Evolutionary conservation across 2,329 filamentous ascomycete genomes (phyloP).

Genomic region (Sclerotinia sclerotiorum): DNA sequence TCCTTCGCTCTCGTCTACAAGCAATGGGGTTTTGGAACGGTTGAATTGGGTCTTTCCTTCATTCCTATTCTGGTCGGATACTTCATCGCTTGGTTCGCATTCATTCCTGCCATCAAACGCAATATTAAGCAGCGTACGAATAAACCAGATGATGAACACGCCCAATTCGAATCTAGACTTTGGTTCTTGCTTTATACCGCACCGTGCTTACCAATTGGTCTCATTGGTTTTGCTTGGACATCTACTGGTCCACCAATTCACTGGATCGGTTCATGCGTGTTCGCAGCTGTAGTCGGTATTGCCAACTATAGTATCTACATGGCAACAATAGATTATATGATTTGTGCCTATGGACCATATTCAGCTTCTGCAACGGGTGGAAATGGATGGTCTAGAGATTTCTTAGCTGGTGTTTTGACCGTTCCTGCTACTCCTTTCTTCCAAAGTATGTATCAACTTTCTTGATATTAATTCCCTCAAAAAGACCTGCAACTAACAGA

Average conservation of each 20-base stretch:
- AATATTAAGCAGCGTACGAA: conserved; percentile 53
- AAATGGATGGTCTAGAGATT: conserved; percentile 72
- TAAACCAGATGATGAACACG: conserved; percentile 54
- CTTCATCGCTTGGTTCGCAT: conserved; percentile 58
- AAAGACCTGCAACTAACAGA: neutral
- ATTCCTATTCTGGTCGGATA: conserved; percentile 68
- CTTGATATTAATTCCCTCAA: neutral
- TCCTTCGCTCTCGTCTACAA: conserved; percentile 67
- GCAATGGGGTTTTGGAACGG: conserved; percentile 62
- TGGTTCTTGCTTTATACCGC: conserved; percentile 63
- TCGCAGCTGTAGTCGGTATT: conserved; percentile 65
- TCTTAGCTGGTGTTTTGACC: conserved; percentile 70
- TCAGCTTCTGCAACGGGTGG: conserved; percentile 73
- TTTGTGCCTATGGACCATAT: conserved; percentile 71
- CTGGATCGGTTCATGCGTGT: conserved; percentile 69
- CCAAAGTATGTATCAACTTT: conserved; percentile 41
- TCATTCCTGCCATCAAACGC: conserved; percentile 56
- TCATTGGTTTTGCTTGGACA: conserved; percentile 70
- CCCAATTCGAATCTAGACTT: conserved; percentile 68
- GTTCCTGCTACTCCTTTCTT: conserved; percentile 67
- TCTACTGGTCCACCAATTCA: conserved; percentile 61
- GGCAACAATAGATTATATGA: conserved; percentile 77
- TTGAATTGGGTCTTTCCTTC: conserved; percentile 60
- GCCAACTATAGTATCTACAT: conserved; percentile 73
- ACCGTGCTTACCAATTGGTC: conserved; percentile 62